These are phyloP conservation scores for Golubevia sp. DNA, from an alignment of 1,284 basidiomycete species.

Conservation along the genomic window DNA sequence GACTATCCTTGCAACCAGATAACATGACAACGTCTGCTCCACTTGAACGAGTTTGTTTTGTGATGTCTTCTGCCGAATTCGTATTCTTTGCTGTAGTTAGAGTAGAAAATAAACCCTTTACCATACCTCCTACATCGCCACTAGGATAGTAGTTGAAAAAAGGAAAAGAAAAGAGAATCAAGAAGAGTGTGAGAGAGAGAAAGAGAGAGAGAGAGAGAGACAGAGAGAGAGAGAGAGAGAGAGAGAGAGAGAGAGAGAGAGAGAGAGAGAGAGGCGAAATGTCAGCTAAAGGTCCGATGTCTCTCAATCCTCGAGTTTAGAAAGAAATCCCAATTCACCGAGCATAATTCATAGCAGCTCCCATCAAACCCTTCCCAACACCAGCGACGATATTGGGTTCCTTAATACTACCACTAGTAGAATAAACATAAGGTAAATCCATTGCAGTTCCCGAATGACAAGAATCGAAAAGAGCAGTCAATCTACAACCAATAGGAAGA, in stretches of 20 bases:
- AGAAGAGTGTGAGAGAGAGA: slow-evolving; percentile 1
- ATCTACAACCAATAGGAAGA: slow-evolving; percentile 45
- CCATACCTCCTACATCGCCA: slow-evolving; percentile 4
- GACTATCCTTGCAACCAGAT: slow-evolving; percentile 60
- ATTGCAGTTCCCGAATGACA: slow-evolving; percentile 60
- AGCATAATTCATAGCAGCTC: slow-evolving; percentile 55
- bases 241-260: too few relatives aligned
- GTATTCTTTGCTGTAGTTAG: slow-evolving; percentile 42
- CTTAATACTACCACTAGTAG: slow-evolving; percentile 59
- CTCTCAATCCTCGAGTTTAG: too few relatives aligned
- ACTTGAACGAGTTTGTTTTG: slow-evolving; percentile 38
- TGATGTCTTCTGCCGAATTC: slow-evolving; percentile 44
- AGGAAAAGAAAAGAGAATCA: slow-evolving; percentile 1
- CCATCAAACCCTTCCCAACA: slow-evolving; percentile 55
- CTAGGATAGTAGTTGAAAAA: too few relatives aligned
- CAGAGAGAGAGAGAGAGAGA: too few relatives aligned
- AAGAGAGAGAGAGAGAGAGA: too few relatives aligned
- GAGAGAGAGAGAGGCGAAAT: too few relatives aligned
- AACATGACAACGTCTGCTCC: slow-evolving; percentile 58
- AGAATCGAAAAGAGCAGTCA: slow-evolving; percentile 50
- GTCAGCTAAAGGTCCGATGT: too few relatives aligned
- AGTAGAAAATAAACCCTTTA: slow-evolving; percentile 32
- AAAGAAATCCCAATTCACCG: slow-evolving; percentile 27
- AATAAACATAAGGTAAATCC: slow-evolving; percentile 59
- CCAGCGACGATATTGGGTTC: slow-evolving; percentile 48